Conservation (phyloP, 441 rosid genomes). For the Pelargonium citronellum region DNA sequence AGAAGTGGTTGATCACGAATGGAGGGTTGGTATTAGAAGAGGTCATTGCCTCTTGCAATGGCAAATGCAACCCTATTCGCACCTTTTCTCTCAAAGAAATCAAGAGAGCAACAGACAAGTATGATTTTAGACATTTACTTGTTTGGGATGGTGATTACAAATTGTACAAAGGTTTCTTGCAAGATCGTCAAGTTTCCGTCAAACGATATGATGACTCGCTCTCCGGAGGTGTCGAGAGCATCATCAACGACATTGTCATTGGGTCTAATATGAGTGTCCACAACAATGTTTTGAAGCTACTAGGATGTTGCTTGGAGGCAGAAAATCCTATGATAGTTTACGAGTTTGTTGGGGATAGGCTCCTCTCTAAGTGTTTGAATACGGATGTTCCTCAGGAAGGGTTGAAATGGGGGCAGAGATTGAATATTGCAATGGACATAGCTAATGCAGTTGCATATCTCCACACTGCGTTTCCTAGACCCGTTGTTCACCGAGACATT, state of each 20-base stretch:
- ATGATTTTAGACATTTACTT: slow-evolving; percentile 8
- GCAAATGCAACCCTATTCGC: slow-evolving; percentile 33
- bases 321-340: slow-evolving; percentile 28
- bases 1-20: slow-evolving; percentile 21
- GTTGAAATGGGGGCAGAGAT: slow-evolving; percentile 16
- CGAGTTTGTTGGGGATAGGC: slow-evolving; percentile 23
- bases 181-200: slow-evolving; percentile 5
- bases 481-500: slow-evolving; percentile 32
- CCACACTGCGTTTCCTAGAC: slow-evolving; percentile 33
- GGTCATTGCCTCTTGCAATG: slow-evolving; percentile 29
- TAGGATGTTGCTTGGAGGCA: slow-evolving; percentile 40
- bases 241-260: slow-evolving; percentile 24
- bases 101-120: slow-evolving; percentile 29
- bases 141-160: not conserved
- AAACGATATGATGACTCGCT: not conserved
- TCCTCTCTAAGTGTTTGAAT: slow-evolving; percentile 17
- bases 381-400: not conserved
- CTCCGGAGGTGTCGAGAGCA: not conserved
- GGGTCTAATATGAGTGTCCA: slow-evolving; percentile 34
- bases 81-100: slow-evolving; percentile 29
- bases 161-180: slow-evolving; percentile 14
- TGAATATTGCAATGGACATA: slow-evolving; percentile 21
- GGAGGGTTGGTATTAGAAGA: slow-evolving; percentile 30
- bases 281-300: slow-evolving; percentile 31
- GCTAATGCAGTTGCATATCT: slow-evolving; percentile 33